Conservation (phyloP, 176 grass and related monocot species). For the Oryza punctata region DNA sequence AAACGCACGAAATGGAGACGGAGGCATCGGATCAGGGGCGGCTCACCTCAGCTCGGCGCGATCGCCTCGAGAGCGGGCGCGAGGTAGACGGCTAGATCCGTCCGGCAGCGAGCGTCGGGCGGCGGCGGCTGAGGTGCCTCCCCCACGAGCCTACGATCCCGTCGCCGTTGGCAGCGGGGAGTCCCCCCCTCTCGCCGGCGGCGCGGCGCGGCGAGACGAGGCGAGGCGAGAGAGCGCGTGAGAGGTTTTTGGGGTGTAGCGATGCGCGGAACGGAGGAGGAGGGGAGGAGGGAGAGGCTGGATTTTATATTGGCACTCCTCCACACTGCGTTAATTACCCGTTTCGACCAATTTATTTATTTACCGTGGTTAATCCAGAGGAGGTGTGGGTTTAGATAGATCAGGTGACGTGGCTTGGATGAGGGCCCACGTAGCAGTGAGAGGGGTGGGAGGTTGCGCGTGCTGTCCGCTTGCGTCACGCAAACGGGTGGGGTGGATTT, state of each 20-base stretch:
- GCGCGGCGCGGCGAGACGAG: neutral
- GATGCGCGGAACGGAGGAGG: neutral
- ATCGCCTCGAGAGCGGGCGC: slow-evolving; percentile 22
- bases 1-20: neutral
- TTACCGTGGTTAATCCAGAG: neutral
- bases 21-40: neutral
- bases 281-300: neutral
- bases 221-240: neutral
- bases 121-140: too few species aligned
- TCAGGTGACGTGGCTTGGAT: neutral
- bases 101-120: neutral
- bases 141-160: neutral
- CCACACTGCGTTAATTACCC: neutral
- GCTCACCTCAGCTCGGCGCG: slow-evolving; percentile 24
- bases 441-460: neutral
- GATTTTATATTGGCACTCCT: slow-evolving; percentile 23
- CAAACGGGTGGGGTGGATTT: neutral
- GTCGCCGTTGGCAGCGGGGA: neutral
- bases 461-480: neutral
- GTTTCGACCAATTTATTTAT: neutral
- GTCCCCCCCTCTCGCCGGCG: slow-evolving; percentile 28
- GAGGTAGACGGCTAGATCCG: slow-evolving; percentile 14
- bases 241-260: slow-evolving; percentile 45
- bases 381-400: neutral
- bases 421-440: too few species aligned